Evolutionary conservation across 148 eudicot genomes (phyloP).

Genomic region (Rhododendron kiyosumense): DNA sequence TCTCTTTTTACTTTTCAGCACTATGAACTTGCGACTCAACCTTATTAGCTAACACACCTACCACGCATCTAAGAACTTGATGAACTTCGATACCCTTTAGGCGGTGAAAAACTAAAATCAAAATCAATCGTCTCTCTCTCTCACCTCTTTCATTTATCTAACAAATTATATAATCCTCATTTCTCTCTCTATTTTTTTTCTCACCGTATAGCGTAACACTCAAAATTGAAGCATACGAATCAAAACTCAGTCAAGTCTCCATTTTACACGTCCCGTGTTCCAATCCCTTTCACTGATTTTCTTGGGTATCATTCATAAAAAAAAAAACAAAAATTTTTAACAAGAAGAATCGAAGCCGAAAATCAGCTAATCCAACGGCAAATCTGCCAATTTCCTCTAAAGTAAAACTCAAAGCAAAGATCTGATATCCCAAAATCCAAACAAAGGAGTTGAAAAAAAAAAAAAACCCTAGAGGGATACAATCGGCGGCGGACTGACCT

Average conservation of each 20-base stretch:
- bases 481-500: conserved; percentile 29
- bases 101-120: not conserved
- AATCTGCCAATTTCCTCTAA: not conserved
- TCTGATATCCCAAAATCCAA: not conserved
- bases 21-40: not conserved
- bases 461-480: not conserved
- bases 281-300: not conserved
- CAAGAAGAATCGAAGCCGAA: not conserved
- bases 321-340: not conserved
- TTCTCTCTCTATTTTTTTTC: not conserved
- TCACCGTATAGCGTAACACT: not conserved
- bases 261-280: not conserved
- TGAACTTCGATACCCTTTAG: not conserved
- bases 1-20: not conserved
- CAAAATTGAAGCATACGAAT: not conserved
- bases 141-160: not conserved
- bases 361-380: not conserved
- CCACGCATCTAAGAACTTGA: not conserved
- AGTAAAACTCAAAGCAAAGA: not conserved
- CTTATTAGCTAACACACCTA: not conserved
- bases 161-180: not conserved
- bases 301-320: not conserved
- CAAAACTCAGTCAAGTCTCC: not conserved
- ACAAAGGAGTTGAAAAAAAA: not conserved
- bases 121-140: not conserved